These are phyloP conservation scores for Chaetothyriales sp. DNA, from an alignment of 2,329 filamentous ascomycete genomes.

Conservation along the genomic window DNA sequence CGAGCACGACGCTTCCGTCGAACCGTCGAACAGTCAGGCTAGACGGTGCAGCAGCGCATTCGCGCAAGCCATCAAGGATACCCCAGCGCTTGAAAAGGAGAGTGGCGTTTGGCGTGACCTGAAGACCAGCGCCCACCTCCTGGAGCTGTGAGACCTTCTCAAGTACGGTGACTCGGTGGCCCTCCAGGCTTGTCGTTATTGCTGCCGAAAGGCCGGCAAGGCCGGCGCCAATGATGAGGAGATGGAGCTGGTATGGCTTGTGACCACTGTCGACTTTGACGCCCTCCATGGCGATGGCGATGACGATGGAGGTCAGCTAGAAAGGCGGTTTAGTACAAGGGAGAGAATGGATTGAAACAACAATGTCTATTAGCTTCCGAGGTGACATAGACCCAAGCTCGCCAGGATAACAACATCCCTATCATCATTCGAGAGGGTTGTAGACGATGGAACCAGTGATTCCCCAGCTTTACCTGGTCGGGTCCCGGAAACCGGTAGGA, in stretches of 20 bases:
- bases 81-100: conserved; percentile 12
- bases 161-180: conserved; percentile 18
- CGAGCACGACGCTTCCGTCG: conserved; percentile 20
- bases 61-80: conserved; percentile 1
- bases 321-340: too few species aligned
- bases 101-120: conserved; percentile 17
- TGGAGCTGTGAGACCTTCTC: conserved; percentile 16
- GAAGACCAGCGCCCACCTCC: conserved; percentile 17
- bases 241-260: conserved; percentile 20
- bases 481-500: too few species aligned
- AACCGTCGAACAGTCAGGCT: conserved; percentile 24
- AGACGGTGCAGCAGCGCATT: conserved; percentile 20
- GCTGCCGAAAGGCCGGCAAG: conserved; percentile 20
- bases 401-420: too few species aligned
- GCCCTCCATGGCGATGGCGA: too few species aligned
- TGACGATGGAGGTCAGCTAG: too few species aligned
- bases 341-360: too few species aligned
- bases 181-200: conserved; percentile 16
- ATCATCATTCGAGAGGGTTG: too few species aligned
- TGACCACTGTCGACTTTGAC: too few species aligned
- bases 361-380: not conserved
- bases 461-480: too few species aligned
- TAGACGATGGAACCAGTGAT: too few species aligned
- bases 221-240: conserved; percentile 21
- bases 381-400: too few species aligned